Percentiles rank a stretch among this genome's conserved stretches.
These are phyloP conservation scores for Malassezia arunalokei DNA, from an alignment of 1,284 basidiomycete genomes.

Conservation along the genomic window DNA sequence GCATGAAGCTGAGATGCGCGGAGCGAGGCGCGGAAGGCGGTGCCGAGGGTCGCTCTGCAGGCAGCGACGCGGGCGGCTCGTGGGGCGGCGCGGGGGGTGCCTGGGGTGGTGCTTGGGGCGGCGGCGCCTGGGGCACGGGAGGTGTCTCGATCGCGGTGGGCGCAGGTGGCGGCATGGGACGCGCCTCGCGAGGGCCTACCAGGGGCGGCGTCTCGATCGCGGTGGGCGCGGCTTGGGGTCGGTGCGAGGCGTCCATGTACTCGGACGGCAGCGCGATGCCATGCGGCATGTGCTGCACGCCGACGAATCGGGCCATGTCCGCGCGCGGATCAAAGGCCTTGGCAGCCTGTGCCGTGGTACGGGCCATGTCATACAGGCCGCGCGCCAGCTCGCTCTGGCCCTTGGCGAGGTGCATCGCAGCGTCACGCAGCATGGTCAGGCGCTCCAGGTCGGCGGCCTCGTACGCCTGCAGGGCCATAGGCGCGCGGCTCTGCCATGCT, in stretches of 20 bases:
- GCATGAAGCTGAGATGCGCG: neutral
- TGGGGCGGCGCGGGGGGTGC: too few relatives aligned
- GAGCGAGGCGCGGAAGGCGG: neutral
- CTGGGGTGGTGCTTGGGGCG: too few relatives aligned
- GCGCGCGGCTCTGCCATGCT: constrained; percentile 32
- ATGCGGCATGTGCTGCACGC: neutral
- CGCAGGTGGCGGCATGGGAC: too few relatives aligned
- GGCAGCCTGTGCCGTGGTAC: constrained; percentile 33
- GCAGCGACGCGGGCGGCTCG: too few relatives aligned
- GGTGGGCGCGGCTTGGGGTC: too few relatives aligned
- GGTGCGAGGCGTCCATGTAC: neutral
- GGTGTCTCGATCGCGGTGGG: too few relatives aligned
- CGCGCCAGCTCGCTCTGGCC: constrained; percentile 35
- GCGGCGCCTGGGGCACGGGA: too few relatives aligned
- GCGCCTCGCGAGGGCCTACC: too few relatives aligned
- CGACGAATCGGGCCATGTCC: constrained; percentile 32
- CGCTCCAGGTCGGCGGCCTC: constrained; percentile 36
- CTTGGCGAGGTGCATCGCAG: constrained; percentile 32
- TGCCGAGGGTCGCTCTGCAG: neutral
- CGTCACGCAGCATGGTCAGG: constrained; percentile 35
- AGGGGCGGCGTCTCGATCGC: too few relatives aligned
- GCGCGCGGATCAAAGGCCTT: constrained; percentile 30
- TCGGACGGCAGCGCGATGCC: neutral
- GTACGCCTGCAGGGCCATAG: constrained; percentile 31
- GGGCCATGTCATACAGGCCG: constrained; percentile 28